Evolutionary conservation across 805 yeast species (phyloP), one percentile per base, ranked within the genome.

Genomic region (Isabelozyma gotoi): DNA sequence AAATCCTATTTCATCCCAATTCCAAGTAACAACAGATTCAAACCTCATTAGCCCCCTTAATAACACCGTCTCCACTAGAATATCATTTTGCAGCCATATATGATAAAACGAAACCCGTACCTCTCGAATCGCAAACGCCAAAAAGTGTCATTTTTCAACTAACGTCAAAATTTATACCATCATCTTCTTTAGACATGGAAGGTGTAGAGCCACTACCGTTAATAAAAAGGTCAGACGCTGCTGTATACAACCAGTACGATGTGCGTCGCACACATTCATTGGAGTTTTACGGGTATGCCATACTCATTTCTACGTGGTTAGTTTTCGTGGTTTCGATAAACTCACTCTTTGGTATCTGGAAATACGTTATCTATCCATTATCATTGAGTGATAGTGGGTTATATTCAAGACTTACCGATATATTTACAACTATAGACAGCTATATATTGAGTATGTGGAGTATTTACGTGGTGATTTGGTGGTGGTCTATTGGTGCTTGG

Each of bases 401-500:
- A 3, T 53, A 65, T 39, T 20, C 19, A 0, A 36, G 29, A 3
- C 38, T 61, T n/a, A 36, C 18, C 1, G 15, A 5, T 10, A 41
- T 50, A 16, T 61, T 59, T 36, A 57, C 51, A 38, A 47, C 47
- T 7, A 14, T 57, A 11, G 76, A 71, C 51, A 40, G 50, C 16
- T 59, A 60, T 38, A 60, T 71, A 4, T 37, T 71, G 17, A 59
- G 65, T 15, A 40, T 62, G 12, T 71, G 75, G 74, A 55, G 72
- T 38, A 56, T 71, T 2, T 71, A 71, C 47, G 65, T 71, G 34
- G 64, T 69, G 14, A 49, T 55, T 10, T 71, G 76, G 76, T 71
- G 74, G 74, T 87, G 96, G 95, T 80, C 90, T 34, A 64, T 81
- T 7, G 65, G 77, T 3, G 80, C 90, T 8, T 88, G 96, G 96